Evolutionary conservation across 2,329 filamentous ascomycete species (phyloP), one percentile per base, ranked within the genome.

Genomic region (Talaromyces marneffei): DNA sequence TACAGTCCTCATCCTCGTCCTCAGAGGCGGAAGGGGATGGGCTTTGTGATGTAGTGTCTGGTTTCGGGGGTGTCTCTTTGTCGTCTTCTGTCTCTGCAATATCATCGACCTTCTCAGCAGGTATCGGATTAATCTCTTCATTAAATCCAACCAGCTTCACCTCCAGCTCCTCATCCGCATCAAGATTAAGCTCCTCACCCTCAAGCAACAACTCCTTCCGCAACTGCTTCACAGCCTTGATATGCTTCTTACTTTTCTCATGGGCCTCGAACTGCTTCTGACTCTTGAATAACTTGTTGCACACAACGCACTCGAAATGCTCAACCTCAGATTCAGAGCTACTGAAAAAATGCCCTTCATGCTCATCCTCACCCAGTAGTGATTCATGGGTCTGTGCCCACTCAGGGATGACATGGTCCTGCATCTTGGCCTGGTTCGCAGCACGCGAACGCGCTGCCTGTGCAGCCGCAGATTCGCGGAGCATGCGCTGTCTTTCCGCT

Each of bases 171-270:
- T 52, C 27, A 46, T 62, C 35, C 0, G 59, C 55, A 40, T 44
- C 44, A 44, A 64, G 50, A 37, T 57, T 61, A 48, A 66, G 73
- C 54, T 86, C 80, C 52, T 80, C 79, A 68, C 92, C 88, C 69
- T 99, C 90, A 67, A 87, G 86, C 67, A 83, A 85, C 92, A 99
- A 96, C 72, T 94, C 87, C 69, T 85, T 83, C 68, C 86, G 86
- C 40, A 99, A 76, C 63, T 92, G 85, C 66, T 92, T 87, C 6
- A 97, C 83, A 2, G 91, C 88, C 72, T 96, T 97, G 64, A 87
- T 76, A 70, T 99, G 94, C 76, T 97, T 99, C 74, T 96, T 99
- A 80, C 93, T 97, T 77, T 89, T 91, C 77, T 97, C 92, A 69
- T 99, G 94, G 2, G 89, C 88, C 69, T 95, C 87, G 63, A 89